Evolutionary conservation across 2,329 filamentous ascomycete species (phyloP).

Genomic region (Beauveria medogensis): DNA sequence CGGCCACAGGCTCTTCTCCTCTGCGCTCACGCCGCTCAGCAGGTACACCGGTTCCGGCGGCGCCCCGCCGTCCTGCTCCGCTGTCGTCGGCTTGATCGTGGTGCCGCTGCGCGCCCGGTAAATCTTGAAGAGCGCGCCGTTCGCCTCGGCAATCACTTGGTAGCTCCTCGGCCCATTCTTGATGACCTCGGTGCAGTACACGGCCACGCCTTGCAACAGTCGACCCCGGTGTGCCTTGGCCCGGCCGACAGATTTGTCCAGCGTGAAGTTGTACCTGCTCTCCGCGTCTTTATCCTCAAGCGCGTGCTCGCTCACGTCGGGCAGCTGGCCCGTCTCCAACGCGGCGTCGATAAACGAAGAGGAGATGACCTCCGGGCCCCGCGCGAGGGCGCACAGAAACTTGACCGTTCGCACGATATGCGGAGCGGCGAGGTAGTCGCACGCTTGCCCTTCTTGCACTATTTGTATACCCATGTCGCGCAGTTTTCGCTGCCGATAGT

Average conservation of each 20-base stretch:
- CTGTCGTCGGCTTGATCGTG: slow-evolving; percentile 55
- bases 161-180: slow-evolving; percentile 78
- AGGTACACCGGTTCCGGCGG: slow-evolving; percentile 72
- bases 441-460: slow-evolving; percentile 64
- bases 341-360: slow-evolving; percentile 72
- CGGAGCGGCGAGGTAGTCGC: slow-evolving; percentile 82
- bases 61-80: slow-evolving; percentile 54
- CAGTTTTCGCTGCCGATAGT: slow-evolving; percentile 58
- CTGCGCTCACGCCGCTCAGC: slow-evolving; percentile 57
- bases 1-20: slow-evolving; percentile 69
- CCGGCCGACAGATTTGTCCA: slow-evolving; percentile 59
- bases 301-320: slow-evolving; percentile 55
- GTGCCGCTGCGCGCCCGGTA: slow-evolving; percentile 68
- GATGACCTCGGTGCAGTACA: slow-evolving; percentile 79
- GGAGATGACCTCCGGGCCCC: slow-evolving; percentile 68
- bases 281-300: slow-evolving; percentile 69
- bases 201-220: slow-evolving; percentile 65
- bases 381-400: slow-evolving; percentile 80
- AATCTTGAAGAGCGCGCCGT: slow-evolving; percentile 73
- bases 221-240: slow-evolving; percentile 70
- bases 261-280: slow-evolving; percentile 58
- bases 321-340: slow-evolving; percentile 58
- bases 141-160: slow-evolving; percentile 76
- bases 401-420: slow-evolving; percentile 84
- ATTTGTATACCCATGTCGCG: slow-evolving; percentile 77